These are phyloP conservation scores for Rubus parviflorus DNA, from an alignment of 306 rosid species.

Conservation along the genomic window DNA sequence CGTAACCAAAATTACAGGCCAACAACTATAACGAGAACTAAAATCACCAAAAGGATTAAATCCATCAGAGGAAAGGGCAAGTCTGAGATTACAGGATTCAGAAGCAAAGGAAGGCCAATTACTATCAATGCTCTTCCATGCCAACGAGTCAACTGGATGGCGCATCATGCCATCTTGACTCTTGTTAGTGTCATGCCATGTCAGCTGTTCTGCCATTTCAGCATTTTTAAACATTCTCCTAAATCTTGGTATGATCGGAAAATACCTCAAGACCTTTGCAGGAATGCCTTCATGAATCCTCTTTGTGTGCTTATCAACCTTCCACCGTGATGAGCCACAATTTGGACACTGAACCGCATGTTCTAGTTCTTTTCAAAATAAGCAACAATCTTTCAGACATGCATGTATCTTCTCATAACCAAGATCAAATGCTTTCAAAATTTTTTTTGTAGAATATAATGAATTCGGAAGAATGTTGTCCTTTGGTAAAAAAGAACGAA, in stretches of 20 bases:
- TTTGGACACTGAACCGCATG: neutral
- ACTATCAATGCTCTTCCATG: neutral
- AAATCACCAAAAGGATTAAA: neutral
- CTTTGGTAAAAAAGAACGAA: neutral
- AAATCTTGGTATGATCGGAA: too few species aligned
- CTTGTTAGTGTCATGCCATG: neutral
- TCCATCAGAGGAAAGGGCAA: too few species aligned
- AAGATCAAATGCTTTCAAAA: neutral
- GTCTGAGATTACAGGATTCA: neutral
- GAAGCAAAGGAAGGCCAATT: neutral
- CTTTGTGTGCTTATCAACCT: neutral
- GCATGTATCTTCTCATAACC: slow-evolving; percentile 3
- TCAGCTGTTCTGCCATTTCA: neutral
- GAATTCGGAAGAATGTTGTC: neutral
- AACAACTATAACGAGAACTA: neutral
- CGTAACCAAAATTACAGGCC: neutral
- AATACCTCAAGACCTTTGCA: neutral
- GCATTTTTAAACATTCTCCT: neutral
- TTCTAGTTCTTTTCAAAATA: neutral
- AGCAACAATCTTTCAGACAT: neutral
- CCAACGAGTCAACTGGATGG: neutral
- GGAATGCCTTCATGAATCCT: neutral
- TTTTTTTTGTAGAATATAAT: neutral
- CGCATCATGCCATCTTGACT: slow-evolving; percentile 1
- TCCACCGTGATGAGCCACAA: neutral